Conservation (phyloP, 768 basidiomycete species). For the Botryobasidium botryosum region DNA sequence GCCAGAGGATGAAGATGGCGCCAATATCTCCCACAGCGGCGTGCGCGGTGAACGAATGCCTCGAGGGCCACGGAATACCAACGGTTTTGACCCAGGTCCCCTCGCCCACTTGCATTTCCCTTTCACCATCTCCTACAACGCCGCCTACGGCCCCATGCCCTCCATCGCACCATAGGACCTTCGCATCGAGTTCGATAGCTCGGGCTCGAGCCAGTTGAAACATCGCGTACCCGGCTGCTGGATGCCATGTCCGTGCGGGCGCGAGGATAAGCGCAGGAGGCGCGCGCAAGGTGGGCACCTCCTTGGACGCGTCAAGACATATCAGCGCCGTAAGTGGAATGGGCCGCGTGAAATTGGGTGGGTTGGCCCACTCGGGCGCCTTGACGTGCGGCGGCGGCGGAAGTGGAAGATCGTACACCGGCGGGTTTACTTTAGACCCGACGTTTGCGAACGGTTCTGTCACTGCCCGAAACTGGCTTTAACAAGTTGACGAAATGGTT, state of each 20-base stretch:
- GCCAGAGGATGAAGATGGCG: too few relatives aligned
- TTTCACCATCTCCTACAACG: slow-evolving; percentile 8
- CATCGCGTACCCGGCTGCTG: slow-evolving; percentile 53
- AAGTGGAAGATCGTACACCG: not conserved
- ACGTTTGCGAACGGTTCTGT: slow-evolving; percentile 58
- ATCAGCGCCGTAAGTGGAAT: slow-evolving; percentile 54
- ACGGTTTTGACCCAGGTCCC: not conserved
- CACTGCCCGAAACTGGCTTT: slow-evolving; percentile 28
- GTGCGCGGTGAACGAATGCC: too few relatives aligned
- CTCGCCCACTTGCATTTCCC: not conserved
- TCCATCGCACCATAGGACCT: slow-evolving; percentile 9
- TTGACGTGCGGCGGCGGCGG: slow-evolving; percentile 25
- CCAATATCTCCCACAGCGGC: too few relatives aligned
- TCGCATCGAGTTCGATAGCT: slow-evolving; percentile 33
- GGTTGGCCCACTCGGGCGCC: slow-evolving; percentile 26
- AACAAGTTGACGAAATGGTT: not conserved
- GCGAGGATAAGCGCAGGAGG: slow-evolving; percentile 63
- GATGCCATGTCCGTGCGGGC: slow-evolving; percentile 69
- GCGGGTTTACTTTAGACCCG: slow-evolving; percentile 28
- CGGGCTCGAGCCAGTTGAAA: slow-evolving; percentile 63
- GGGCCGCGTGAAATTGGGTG: slow-evolving; percentile 34
- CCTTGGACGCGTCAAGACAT: slow-evolving; percentile 61
- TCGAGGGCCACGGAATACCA: not conserved
- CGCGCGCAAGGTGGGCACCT: slow-evolving; percentile 36
- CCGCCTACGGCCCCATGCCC: slow-evolving; percentile 5